These are phyloP conservation scores for Apiotrichum veenhuisii DNA, from an alignment of 1,284 basidiomycete genomes.

Conservation along the genomic window DNA sequence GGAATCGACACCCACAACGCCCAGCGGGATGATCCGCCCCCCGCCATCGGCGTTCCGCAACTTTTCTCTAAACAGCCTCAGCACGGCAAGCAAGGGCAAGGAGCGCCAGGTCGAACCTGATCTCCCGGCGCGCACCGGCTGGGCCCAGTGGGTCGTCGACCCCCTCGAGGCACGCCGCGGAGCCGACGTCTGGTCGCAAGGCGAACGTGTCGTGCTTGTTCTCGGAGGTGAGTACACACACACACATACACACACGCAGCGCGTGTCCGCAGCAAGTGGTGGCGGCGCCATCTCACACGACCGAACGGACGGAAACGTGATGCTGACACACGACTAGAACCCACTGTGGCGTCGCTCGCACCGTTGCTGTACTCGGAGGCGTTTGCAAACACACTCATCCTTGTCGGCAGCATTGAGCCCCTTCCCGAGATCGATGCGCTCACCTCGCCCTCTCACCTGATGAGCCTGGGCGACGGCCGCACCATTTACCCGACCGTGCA, in stretches of 20 bases:
- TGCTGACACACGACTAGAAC: not conserved
- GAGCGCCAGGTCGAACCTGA: constrained; percentile 7
- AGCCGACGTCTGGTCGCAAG: constrained; percentile 25
- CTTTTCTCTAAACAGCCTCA: not conserved
- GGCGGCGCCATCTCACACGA: not conserved
- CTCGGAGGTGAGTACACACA: constrained; percentile 38
- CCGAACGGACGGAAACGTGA: not conserved
- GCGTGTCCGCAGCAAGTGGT: too few relatives aligned
- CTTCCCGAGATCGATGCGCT: constrained; percentile 33
- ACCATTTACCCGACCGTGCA: constrained; percentile 37
- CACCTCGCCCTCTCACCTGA: constrained; percentile 32
- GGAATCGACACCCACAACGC: not conserved
- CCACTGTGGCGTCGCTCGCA: constrained; percentile 17
- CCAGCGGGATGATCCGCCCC: not conserved
- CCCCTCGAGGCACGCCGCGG: constrained; percentile 23
- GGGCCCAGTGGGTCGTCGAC: constrained; percentile 30
- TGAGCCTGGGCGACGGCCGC: constrained; percentile 16
- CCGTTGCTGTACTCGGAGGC: constrained; percentile 35
- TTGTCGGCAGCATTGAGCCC: constrained; percentile 29
- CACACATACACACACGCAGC: too few relatives aligned
- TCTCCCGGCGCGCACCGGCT: constrained; percentile 13
- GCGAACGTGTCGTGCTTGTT: constrained; percentile 30
- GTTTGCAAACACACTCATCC: constrained; percentile 33
- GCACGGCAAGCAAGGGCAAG: constrained; percentile 9
- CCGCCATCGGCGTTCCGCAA: constrained; percentile 14